These are phyloP conservation scores for Syncephalis plumigaleata DNA, from an alignment of 371 early-diverging fungal genomes.

Conservation along the genomic window DNA sequence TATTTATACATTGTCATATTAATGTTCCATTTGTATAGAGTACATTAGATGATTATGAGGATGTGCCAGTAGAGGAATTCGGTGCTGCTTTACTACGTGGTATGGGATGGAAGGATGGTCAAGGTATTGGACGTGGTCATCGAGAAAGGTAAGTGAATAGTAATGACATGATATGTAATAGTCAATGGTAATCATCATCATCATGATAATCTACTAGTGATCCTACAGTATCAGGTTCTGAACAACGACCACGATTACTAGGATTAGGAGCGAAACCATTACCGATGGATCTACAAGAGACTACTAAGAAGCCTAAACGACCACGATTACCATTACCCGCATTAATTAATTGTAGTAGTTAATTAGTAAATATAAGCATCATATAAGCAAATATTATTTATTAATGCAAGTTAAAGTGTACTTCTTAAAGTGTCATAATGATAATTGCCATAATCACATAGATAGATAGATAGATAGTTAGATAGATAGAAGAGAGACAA, in stretches of 20 bases:
- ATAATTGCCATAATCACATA: no score
- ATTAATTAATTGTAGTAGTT: no score
- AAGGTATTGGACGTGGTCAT: slow-evolving; percentile 33
- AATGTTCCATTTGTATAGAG: neutral
- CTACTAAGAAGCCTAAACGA: no score
- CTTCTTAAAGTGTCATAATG: no score
- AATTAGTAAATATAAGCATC: no score
- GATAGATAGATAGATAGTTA: no score
- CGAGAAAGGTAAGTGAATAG: slow-evolving; percentile 11
- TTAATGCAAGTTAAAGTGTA: no score
- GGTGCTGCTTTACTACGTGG: slow-evolving; percentile 78
- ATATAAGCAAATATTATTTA: no score
- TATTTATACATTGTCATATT: no score
- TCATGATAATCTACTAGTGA: slow-evolving; percentile 3
- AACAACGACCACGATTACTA: slow-evolving; percentile 46
- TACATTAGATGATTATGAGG: slow-evolving; percentile 62
- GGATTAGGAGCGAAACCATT: slow-evolving; percentile 59
- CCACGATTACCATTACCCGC: no score
- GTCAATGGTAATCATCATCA: slow-evolving; percentile 16
- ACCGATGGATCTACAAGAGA: neutral
- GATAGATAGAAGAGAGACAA: no score
- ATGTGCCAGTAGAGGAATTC: slow-evolving; percentile 77
- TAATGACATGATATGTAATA: slow-evolving; percentile 5
- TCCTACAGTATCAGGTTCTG: slow-evolving; percentile 3
- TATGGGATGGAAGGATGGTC: slow-evolving; percentile 81